phyloP scores from a whole-genome alignment of 1,139 yeast species.

The Kazachstania sp. region DNA sequence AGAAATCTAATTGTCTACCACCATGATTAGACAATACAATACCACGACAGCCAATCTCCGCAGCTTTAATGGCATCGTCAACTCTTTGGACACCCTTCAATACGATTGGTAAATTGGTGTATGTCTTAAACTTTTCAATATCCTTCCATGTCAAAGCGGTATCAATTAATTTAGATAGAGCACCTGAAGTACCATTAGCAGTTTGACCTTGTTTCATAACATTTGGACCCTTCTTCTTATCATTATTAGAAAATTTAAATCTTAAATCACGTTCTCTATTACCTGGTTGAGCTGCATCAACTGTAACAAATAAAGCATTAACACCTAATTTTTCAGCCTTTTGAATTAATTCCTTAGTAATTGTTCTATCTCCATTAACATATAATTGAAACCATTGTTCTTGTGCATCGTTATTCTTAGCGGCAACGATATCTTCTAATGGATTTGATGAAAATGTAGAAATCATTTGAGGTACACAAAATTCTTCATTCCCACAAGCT shows the following conservation, averaged over 20 bases:
- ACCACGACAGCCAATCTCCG: constrained; percentile 62
- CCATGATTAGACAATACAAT: constrained; percentile 71
- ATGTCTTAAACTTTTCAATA: constrained; percentile 36
- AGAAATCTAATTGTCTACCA: constrained; percentile 61
- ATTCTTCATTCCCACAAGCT: constrained; percentile 41
- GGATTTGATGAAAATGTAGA: constrained; percentile 71
- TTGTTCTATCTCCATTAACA: constrained; percentile 60
- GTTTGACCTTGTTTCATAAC: constrained; percentile 26
- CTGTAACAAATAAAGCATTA: constrained; percentile 75
- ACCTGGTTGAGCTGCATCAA: constrained; percentile 90
- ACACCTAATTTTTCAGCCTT: constrained; percentile 68
- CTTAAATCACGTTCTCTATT: constrained; percentile 63
- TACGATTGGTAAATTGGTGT: constrained; percentile 41
- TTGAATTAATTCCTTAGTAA: constrained; percentile 36
- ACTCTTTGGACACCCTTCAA: constrained; percentile 66
- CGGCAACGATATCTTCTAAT: constrained; percentile 52
- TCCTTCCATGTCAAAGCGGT: constrained; percentile 50
- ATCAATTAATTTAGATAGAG: constrained; percentile 76
- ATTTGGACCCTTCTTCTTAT: constrained; percentile 23
- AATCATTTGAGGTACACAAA: constrained; percentile 61
- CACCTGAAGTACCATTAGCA: constrained; percentile 83
- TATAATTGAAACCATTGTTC: constrained; percentile 84
- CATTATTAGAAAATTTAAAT: constrained; percentile 45
- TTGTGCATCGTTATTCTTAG: constrained; percentile 35
- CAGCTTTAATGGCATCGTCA: constrained; percentile 55